Percentiles rank a stretch among this genome's conserved stretches.
Evolutionary conservation across 2,329 filamentous ascomycete species (phyloP).

Genomic region (Exophiala phaeomuriformis): DNA sequence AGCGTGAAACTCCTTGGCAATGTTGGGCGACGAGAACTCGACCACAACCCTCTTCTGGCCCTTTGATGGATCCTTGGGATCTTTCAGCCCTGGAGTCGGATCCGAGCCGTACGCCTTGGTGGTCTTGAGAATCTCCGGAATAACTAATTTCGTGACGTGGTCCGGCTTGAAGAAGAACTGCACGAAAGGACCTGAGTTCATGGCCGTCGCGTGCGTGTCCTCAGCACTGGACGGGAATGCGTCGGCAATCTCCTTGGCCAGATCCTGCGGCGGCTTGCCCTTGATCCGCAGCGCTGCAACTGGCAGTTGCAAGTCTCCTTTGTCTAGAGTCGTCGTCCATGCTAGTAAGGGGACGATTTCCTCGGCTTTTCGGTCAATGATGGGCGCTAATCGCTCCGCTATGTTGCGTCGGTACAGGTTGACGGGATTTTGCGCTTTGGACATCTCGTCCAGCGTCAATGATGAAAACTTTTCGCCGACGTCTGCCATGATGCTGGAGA

Average conservation of each 20-base stretch:
- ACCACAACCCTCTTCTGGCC: constrained; percentile 52
- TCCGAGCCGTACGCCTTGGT: constrained; percentile 55
- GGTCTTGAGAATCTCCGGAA: constrained; percentile 54
- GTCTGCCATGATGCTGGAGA: constrained; percentile 13
- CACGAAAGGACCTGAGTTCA: constrained; percentile 51
- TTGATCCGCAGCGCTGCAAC: constrained; percentile 43
- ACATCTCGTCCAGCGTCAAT: constrained; percentile 33
- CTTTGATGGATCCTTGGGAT: constrained; percentile 50
- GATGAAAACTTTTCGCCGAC: constrained; percentile 10
- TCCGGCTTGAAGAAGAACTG: constrained; percentile 59
- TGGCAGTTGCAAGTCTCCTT: constrained; percentile 41
- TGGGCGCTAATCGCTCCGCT: constrained; percentile 36
- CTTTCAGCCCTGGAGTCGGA: constrained; percentile 50
- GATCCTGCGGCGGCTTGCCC: constrained; percentile 52
- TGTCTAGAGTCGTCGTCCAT: constrained; percentile 42
- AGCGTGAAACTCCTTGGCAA: constrained; percentile 60
- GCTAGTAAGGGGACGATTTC: constrained; percentile 37
- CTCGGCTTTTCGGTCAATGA: constrained; percentile 35
- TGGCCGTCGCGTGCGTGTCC: constrained; percentile 37
- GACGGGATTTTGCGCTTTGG: constrained; percentile 38
- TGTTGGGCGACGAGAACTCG: constrained; percentile 61
- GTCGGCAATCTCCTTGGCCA: constrained; percentile 49
- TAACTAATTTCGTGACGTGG: constrained; percentile 49
- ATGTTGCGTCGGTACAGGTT: constrained; percentile 43
- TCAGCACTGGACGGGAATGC: constrained; percentile 49